Evolutionary conservation across 2,329 filamentous ascomycete genomes (phyloP).

Genomic region (Clonostachys rosea): DNA sequence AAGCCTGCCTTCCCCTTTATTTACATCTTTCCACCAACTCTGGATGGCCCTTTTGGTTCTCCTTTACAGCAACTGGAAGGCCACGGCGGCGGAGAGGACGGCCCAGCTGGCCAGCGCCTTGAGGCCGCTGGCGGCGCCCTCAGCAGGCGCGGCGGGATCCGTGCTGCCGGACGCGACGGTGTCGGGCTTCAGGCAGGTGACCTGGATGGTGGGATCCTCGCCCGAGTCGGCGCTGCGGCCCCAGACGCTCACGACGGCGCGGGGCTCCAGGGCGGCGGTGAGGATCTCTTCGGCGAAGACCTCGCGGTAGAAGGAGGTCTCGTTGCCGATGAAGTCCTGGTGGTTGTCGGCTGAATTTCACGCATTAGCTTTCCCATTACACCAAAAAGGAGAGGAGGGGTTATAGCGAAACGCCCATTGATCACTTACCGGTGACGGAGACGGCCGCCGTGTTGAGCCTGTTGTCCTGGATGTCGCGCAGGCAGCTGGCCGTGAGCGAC

Average conservation of each 20-base stretch:
- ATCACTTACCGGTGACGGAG: background rate
- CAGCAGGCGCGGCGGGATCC: background rate
- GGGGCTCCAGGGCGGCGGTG: constrained; percentile 1
- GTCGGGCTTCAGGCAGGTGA: background rate
- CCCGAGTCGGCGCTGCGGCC: background rate
- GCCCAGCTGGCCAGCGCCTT: background rate
- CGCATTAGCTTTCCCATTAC: background rate
- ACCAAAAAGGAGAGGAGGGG: too few relatives aligned
- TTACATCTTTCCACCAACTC: too few relatives aligned
- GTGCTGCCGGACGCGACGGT: background rate
- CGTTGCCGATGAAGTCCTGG: background rate
- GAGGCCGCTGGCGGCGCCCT: background rate
- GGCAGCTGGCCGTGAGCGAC: constrained; percentile 2
- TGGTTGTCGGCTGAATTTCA: constrained; percentile 2
- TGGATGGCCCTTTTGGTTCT: too few relatives aligned
- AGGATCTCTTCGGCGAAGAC: background rate
- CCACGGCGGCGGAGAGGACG: constrained; percentile 1
- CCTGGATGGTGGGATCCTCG: background rate
- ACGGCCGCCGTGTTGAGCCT: background rate
- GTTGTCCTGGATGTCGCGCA: constrained; percentile 2
- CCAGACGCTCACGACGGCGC: constrained; percentile 4
- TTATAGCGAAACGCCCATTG: too few relatives aligned
- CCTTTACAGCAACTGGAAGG: background rate
- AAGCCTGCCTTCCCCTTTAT: too few relatives aligned
- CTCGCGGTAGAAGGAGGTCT: constrained; percentile 3